phyloP scores from a whole-genome alignment of 768 basidiomycete species.

The Tricholoma flavovirens region DNA sequence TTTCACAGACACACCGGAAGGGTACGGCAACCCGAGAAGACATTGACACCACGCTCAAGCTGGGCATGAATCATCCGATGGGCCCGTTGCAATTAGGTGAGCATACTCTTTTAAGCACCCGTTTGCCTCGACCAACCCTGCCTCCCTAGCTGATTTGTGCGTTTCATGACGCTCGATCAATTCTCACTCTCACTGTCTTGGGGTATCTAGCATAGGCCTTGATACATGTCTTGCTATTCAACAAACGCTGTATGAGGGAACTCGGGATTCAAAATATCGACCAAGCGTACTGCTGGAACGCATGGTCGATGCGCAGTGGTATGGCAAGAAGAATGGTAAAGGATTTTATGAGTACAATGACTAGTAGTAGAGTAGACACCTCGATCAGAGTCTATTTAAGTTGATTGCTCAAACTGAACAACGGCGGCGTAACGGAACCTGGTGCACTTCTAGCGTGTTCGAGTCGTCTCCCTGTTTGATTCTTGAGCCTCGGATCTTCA shows the following conservation, averaged over 20 bases:
- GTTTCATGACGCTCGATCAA: slow-evolving; percentile 17
- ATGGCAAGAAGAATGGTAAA: slow-evolving; percentile 88
- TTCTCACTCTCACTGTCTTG: slow-evolving; percentile 1
- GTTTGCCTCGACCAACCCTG: slow-evolving; percentile 1
- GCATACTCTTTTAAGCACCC: slow-evolving; percentile 1
- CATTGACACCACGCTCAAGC: slow-evolving; percentile 88
- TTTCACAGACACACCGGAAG: slow-evolving; percentile 27
- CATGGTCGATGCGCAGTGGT: slow-evolving; percentile 96
- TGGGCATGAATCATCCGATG: slow-evolving; percentile 96
- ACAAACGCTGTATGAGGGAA: slow-evolving; percentile 81
- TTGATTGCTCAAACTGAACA: no score
- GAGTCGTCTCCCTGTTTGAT: background rate
- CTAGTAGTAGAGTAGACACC: slow-evolving; percentile 8
- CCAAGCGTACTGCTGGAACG: slow-evolving; percentile 84
- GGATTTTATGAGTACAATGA: slow-evolving; percentile 86
- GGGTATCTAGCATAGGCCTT: slow-evolving; percentile 72
- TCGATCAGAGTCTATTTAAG: no score
- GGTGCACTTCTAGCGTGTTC: background rate
- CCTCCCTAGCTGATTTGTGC: slow-evolving; percentile 48
- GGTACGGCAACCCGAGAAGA: slow-evolving; percentile 91
- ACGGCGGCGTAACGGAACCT: background rate
- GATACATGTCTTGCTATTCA: slow-evolving; percentile 96
- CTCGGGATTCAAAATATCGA: slow-evolving; percentile 92
- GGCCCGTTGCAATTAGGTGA: slow-evolving; percentile 86
- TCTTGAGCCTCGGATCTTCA: no score